Evolutionary conservation across 345 rosid genomes (phyloP).

Genomic region (Brassica napus): Da-Ae NC_063452.1:4010001-4010500

Average conservation of each 20-base stretch:
- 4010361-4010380: conserved; percentile 22
- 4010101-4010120: conserved; percentile 98
- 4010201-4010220: conserved; percentile 72
- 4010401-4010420: conserved; percentile 99
- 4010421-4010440: conserved; percentile 96
- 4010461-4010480: conserved; percentile 99
- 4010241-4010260: conserved; percentile 78
- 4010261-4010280: conserved; percentile 78
- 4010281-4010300: conserved; percentile 95
- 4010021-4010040: not conserved
- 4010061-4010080: conserved; percentile 22
- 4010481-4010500: conserved; percentile 86
- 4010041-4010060: not conserved
- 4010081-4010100: conserved; percentile 78
- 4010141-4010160: conserved; percentile 82
- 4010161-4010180: conserved; percentile 90
- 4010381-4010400: conserved; percentile 52
- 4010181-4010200: conserved; percentile 99
- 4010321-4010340: not conserved
- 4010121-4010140: conserved; percentile 93
- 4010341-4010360: conserved; percentile 2
- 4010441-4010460: conserved; percentile 99
- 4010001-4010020: conserved; percentile 13
- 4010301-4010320: conserved; percentile 20
- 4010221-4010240: conserved; percentile 79